A percentile compares a stretch with the other conserved stretches of the same genome.
Conservation (phyloP, 2,329 filamentous ascomycete genomes). For the Penicillium oxalicum region DNA sequence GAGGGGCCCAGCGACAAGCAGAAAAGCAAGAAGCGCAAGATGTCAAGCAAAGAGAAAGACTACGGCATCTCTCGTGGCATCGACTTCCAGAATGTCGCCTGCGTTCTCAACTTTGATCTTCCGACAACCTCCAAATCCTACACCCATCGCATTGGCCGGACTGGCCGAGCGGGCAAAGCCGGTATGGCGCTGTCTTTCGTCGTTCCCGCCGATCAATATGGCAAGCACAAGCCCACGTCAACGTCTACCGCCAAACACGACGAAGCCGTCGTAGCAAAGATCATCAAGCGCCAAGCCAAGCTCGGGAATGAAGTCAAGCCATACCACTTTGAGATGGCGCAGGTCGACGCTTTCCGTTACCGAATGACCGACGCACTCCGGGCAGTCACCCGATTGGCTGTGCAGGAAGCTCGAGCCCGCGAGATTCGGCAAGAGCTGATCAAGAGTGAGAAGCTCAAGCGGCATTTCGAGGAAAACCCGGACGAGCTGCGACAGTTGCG, state of each 20-base stretch:
- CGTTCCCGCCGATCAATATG: conserved; percentile 71
- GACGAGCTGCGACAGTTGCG: conserved; percentile 78
- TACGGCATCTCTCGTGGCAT: conserved; percentile 95
- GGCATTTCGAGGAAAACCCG: conserved; percentile 96
- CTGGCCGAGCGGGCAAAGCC: conserved; percentile 80
- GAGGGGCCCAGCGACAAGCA: conserved; percentile 26
- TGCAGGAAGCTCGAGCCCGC: conserved; percentile 81
- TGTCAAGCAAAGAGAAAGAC: conserved; percentile 68
- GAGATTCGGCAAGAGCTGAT: conserved; percentile 85
- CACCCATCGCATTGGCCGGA: conserved; percentile 93
- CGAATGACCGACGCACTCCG: conserved; percentile 88
- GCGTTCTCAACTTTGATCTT: conserved; percentile 95
- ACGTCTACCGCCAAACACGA: conserved; percentile 72
- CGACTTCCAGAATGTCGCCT: conserved; percentile 92
- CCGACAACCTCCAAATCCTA: conserved; percentile 85
- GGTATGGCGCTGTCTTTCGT: conserved; percentile 97
- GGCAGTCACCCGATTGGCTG: conserved; percentile 79
- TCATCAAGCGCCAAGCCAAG: conserved; percentile 71
- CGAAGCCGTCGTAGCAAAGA: conserved; percentile 74
- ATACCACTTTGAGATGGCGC: conserved; percentile 90
- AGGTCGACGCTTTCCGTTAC: conserved; percentile 90
- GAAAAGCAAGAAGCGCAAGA: conserved; percentile 54
- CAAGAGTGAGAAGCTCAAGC: conserved; percentile 87
- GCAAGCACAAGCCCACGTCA: conserved; percentile 83
- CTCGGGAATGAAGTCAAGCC: conserved; percentile 76